Evolutionary conservation across 768 basidiomycete species (phyloP).

Genomic region (Suillus decipiens): DNA sequence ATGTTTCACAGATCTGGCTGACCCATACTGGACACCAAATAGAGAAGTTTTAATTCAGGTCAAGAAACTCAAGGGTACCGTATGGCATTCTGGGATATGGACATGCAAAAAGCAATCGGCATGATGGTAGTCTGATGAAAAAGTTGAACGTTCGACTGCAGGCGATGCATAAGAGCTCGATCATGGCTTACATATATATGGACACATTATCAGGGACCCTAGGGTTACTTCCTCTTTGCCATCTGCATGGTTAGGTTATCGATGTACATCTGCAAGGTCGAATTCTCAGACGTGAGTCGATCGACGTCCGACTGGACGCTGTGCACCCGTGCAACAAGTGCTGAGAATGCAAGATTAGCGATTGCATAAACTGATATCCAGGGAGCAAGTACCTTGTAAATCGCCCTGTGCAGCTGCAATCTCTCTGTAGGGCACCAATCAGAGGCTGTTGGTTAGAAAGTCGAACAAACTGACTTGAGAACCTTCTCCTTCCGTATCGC

Average conservation of each 20-base stretch:
- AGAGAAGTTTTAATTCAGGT: not conserved
- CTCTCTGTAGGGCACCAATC: conserved; percentile 50
- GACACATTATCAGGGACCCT: not conserved
- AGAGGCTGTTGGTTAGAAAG: not conserved
- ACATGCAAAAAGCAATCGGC: not conserved
- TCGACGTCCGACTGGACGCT: conserved; percentile 78
- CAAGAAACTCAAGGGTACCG: not conserved
- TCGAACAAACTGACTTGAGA: not conserved
- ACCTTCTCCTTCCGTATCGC: conserved; percentile 74
- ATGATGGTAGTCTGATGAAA: not conserved
- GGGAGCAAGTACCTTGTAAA: conserved; percentile 55
- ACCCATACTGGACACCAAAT: not conserved
- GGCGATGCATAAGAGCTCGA: not conserved
- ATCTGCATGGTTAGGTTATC: conserved; percentile 88
- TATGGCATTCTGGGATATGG: not conserved
- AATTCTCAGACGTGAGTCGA: conserved; percentile 76
- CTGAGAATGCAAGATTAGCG: conserved; percentile 38
- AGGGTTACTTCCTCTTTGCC: conserved; percentile 66
- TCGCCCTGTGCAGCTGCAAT: conserved; percentile 76
- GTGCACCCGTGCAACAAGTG: conserved; percentile 65
- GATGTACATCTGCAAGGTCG: conserved; percentile 85
- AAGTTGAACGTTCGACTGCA: not conserved
- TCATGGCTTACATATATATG: not conserved
- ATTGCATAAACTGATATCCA: not conserved
- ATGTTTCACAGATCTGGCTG: not conserved